phyloP scores from a whole-genome alignment of 108 stramenopile species.

The Schizochytrium sp. region DNA sequence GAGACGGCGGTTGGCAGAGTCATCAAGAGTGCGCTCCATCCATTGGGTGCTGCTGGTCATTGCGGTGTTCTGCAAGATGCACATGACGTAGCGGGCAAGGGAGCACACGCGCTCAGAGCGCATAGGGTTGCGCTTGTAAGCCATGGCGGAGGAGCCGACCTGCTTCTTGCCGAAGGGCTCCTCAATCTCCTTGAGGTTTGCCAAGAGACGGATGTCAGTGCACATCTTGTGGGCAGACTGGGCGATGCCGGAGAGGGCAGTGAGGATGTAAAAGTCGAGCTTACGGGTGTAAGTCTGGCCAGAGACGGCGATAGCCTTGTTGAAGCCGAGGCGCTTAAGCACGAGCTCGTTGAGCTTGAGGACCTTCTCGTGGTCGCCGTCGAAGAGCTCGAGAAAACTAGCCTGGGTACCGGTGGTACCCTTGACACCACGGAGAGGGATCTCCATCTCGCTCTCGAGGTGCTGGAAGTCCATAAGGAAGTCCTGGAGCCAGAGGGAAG shows the following conservation, averaged over 20 bases:
- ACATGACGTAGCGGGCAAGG: conserved; percentile 93
- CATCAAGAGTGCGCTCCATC: conserved; percentile 99
- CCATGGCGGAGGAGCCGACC: conserved; percentile 97
- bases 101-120: conserved; percentile 93
- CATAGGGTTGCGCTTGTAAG: conserved; percentile 98
- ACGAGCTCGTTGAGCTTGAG: conserved; percentile 87
- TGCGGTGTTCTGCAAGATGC: conserved; percentile 87
- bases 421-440: conserved; percentile 98
- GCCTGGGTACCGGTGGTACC: conserved; percentile 99
- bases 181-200: conserved; percentile 96
- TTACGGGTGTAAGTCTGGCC: conserved; percentile 99
- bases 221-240: conserved; percentile 98
- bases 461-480: conserved; percentile 88
- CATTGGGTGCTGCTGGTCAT: conserved; percentile 96
- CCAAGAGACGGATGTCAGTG: conserved; percentile 94
- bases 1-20: conserved; percentile 96
- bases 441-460: conserved; percentile 87
- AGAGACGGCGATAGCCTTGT: conserved; percentile 88
- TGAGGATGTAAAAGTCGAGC: conserved; percentile 90
- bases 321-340: conserved; percentile 92
- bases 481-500: conserved; percentile 97
- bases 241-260: conserved; percentile 90
- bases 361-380: conserved; percentile 97
- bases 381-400: conserved; percentile 94
- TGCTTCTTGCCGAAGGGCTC: conserved; percentile 93